Conservation (phyloP, 2,329 filamentous ascomycete genomes). For the Pestalotiopsis sp. region DNA sequence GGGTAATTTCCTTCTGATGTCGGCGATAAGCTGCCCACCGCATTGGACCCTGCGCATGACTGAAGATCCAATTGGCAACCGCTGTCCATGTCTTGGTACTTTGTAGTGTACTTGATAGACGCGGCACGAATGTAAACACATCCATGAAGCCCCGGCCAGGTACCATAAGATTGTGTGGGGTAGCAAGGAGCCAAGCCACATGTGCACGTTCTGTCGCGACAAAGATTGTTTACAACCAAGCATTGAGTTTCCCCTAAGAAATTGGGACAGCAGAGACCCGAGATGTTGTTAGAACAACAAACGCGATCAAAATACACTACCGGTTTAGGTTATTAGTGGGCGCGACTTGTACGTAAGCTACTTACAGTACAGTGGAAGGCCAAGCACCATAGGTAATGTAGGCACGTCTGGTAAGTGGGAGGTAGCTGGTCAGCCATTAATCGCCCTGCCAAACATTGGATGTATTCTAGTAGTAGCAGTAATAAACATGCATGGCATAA, state of each 20-base stretch:
- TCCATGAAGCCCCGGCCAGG: neutral
- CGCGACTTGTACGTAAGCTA: neutral
- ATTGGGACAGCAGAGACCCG: neutral
- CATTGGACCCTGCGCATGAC: neutral
- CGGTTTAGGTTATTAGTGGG: neutral
- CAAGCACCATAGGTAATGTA: no score
- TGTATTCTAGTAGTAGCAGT: no score
- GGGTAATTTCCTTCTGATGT: neutral
- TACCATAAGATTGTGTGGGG: neutral
- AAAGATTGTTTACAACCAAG: neutral
- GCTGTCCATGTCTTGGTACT: neutral
- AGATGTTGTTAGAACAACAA: neutral
- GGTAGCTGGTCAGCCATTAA: no score
- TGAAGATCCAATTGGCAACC: neutral
- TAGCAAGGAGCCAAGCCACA: neutral
- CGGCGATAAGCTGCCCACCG: neutral
- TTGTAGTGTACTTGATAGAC: neutral
- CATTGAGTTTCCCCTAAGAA: neutral
- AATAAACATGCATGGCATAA: no score
- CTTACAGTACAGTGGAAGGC: no score
- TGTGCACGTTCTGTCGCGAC: neutral
- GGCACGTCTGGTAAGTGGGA: no score
- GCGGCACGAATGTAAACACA: neutral
- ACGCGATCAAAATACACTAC: neutral
- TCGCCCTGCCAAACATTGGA: no score